Conservation (phyloP, 306 rosid genomes). For the Trifolium subterraneum region DNA sequence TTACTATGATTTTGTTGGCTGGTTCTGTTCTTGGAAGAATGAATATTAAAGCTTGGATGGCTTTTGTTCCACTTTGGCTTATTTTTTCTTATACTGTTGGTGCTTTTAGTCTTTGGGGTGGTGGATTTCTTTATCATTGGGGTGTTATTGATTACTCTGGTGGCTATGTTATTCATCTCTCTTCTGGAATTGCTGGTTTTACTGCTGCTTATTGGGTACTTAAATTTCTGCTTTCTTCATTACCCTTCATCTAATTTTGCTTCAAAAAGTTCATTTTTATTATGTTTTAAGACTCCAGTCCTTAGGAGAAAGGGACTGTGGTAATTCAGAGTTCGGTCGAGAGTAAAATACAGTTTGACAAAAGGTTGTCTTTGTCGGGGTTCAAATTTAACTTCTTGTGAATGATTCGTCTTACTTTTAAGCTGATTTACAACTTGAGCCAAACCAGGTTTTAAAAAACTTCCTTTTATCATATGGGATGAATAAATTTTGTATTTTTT, state of each 20-base stretch:
- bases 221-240: neutral
- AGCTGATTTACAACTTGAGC: too few relatives aligned
- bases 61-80: constrained; percentile 92
- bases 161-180: constrained; percentile 89
- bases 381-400: too few relatives aligned
- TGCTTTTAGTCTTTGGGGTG: constrained; percentile 87
- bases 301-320: too few relatives aligned
- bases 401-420: too few relatives aligned
- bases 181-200: constrained; percentile 83
- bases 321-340: neutral
- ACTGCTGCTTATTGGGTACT: constrained; percentile 94
- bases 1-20: constrained; percentile 71
- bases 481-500: neutral
- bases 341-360: too few relatives aligned
- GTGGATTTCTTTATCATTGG: constrained; percentile 86
- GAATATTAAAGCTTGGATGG: constrained; percentile 97
- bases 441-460: neutral
- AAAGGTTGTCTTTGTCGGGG: too few relatives aligned
- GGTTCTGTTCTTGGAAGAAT: constrained; percentile 90
- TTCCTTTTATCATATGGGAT: neutral
- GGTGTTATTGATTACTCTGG: constrained; percentile 93
- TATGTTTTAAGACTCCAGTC: too few relatives aligned
- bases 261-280: neutral
- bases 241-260: neutral
- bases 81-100: constrained; percentile 88